Evolutionary conservation across 257 asterid species (phyloP), one percentile per base, ranked within the genome.

Genomic region (Handroanthus guayacan): DNA sequence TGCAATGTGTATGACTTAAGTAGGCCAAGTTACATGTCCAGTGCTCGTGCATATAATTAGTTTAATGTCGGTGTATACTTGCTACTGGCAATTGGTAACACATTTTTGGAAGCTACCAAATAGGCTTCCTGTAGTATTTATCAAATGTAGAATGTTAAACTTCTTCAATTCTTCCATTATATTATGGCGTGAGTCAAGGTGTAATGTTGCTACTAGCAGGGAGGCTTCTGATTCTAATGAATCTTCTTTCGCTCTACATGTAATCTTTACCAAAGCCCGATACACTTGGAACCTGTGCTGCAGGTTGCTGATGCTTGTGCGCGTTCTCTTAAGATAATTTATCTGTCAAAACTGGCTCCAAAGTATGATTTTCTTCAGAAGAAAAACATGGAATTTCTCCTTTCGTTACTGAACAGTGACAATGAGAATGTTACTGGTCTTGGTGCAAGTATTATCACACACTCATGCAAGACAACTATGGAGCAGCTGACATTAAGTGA

Each of bases 271-370:
- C 43, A 54, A 72, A 64, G 75, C 69, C 44, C 51, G 43, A 67
- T 72, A n/a, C 61, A 71, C 60, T 67, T 78, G 73, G 75, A 81
- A 48, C 20, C 69, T 74, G 34, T 69, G 65, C 73, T 86, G 87
- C 91, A 95, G 99, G 95, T 95, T 82, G 93, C 89, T 79, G 96
- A 88, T 86, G 97, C 97, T 12, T 87, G 90, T 83, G 98, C 98
- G 45, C 98, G 97, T 50, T 84, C 98, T 72, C 98, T 93, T 54
- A 95, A 89, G 83, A 69, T 95, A 84, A 95, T 95, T 47, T 95
- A 91, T 84, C 99, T 93, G 78, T 95, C 99, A 54, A 91, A 82
- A 77, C 63, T 84, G 81, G 93, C 98, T 69, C 96, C 99, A 20
- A 84, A 87, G 80, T 95, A 83, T 78, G 96, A 95, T 76, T 90